Conservation (phyloP, 2,329 filamentous ascomycete genomes). For the Chaetomium olivaceum region DNA sequence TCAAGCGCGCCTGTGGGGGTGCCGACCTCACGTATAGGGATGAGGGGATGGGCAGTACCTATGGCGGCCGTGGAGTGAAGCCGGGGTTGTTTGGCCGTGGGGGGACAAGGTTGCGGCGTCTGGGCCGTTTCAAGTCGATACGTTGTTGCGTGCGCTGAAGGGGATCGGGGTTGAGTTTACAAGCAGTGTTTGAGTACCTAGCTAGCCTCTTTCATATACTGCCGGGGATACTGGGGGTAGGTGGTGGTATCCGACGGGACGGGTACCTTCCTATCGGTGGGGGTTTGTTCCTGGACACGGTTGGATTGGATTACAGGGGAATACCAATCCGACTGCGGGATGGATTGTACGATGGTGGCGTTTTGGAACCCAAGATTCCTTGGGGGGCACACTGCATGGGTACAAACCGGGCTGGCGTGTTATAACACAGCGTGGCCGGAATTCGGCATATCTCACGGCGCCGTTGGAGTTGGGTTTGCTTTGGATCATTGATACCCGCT, state of each 20-base stretch:
- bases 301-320: neutral
- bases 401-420: neutral
- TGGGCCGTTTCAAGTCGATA: neutral
- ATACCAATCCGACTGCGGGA: neutral
- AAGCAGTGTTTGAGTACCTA: neutral
- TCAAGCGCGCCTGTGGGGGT: neutral
- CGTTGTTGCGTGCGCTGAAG: neutral
- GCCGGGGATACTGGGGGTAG: neutral
- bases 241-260: neutral
- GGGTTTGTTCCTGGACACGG: neutral
- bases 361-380: neutral
- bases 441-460: neutral
- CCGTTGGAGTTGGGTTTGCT: neutral
- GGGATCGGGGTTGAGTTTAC: neutral
- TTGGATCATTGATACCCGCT: neutral
- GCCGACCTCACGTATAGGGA: neutral
- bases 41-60: neutral
- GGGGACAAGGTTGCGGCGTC: neutral
- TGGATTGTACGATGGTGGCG: neutral
- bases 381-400: neutral
- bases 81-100: neutral
- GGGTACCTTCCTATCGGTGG: neutral
- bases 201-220: too few relatives aligned
- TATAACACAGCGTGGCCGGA: neutral
- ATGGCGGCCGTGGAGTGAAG: neutral